Evolutionary conservation across 1,284 basidiomycete species (phyloP).

Genomic region (Naganishia sp.): DNA sequence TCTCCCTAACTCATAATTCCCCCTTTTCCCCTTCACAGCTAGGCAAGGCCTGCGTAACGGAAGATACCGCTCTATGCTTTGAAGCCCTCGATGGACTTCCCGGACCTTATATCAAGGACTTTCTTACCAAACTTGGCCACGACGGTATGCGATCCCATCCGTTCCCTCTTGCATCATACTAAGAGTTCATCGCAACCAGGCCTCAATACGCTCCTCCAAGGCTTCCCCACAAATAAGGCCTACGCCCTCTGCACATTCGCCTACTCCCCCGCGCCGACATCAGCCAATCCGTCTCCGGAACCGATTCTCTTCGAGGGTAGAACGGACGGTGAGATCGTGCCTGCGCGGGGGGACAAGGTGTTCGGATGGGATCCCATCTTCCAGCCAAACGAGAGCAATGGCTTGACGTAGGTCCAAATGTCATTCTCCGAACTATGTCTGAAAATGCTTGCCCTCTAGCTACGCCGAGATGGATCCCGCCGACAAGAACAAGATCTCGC

Average conservation of each 20-base stretch:
- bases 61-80: slow-evolving; percentile 94
- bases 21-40: slow-evolving; percentile 57
- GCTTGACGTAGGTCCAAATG: slow-evolving; percentile 39
- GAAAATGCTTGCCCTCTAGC: slow-evolving; percentile 53
- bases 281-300: slow-evolving; percentile 55
- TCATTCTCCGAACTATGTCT: neutral
- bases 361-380: slow-evolving; percentile 96
- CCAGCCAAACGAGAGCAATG: slow-evolving; percentile 63
- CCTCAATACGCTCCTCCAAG: slow-evolving; percentile 79
- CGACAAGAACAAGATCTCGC: slow-evolving; percentile 86
- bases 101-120: slow-evolving; percentile 96
- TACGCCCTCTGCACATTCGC: slow-evolving; percentile 95
- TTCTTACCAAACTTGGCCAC: slow-evolving; percentile 76
- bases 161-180: neutral
- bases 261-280: slow-evolving; percentile 78
- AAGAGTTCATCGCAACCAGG: slow-evolving; percentile 56
- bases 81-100: slow-evolving; percentile 85
- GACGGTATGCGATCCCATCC: slow-evolving; percentile 58
- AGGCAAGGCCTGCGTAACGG: slow-evolving; percentile 86
- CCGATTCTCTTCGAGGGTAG: slow-evolving; percentile 84
- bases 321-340: slow-evolving; percentile 85
- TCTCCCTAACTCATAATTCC: slow-evolving; percentile 7
- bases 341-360: slow-evolving; percentile 70
- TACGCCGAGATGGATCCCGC: slow-evolving; percentile 91
- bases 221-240: slow-evolving; percentile 78